Percentiles rank a stretch among this genome's conserved stretches.
phyloP scores from a whole-genome alignment of 441 rosid species.

The Gossypium lobatum region DNA sequence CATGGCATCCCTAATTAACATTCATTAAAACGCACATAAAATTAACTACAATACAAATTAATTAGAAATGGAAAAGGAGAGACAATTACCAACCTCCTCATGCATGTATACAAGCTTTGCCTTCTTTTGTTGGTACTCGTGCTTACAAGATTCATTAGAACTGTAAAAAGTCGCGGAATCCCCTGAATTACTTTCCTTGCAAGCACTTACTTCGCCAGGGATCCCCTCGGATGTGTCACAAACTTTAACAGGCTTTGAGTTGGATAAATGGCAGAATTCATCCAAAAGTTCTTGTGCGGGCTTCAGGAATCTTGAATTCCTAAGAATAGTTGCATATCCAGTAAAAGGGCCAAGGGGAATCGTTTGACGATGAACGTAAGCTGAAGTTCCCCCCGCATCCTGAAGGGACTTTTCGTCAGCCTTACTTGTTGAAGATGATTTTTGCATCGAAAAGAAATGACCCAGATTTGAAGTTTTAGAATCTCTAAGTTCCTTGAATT shows the following conservation, averaged over 20 bases:
- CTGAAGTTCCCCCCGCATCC: slow-evolving; percentile 26
- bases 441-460: slow-evolving; percentile 15
- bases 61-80: not conserved
- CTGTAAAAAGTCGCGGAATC: slow-evolving; percentile 23
- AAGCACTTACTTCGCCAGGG: slow-evolving; percentile 25
- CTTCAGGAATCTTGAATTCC: slow-evolving; percentile 49
- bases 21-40: not conserved
- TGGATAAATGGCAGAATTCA: slow-evolving; percentile 28
- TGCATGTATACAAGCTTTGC: slow-evolving; percentile 50
- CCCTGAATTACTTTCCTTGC: slow-evolving; percentile 16
- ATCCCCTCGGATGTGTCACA: slow-evolving; percentile 17
- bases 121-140: slow-evolving; percentile 49
- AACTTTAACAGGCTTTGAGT: slow-evolving; percentile 15
- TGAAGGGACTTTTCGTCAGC: slow-evolving; percentile 27
- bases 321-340: slow-evolving; percentile 61
- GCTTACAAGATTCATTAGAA: slow-evolving; percentile 25
- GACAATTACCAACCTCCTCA: slow-evolving; percentile 48
- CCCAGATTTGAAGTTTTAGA: slow-evolving; percentile 9
- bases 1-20: not conserved
- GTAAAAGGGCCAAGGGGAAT: slow-evolving; percentile 73
- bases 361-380: slow-evolving; percentile 18
- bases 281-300: slow-evolving; percentile 54
- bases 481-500: slow-evolving; percentile 20
- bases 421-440: slow-evolving; percentile 24
- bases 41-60: not conserved